Percentiles rank a stretch among this genome's conserved stretches.
Evolutionary conservation across 2,329 filamentous ascomycete genomes (phyloP).

Genomic region (Trichoderma sp.): DNA sequence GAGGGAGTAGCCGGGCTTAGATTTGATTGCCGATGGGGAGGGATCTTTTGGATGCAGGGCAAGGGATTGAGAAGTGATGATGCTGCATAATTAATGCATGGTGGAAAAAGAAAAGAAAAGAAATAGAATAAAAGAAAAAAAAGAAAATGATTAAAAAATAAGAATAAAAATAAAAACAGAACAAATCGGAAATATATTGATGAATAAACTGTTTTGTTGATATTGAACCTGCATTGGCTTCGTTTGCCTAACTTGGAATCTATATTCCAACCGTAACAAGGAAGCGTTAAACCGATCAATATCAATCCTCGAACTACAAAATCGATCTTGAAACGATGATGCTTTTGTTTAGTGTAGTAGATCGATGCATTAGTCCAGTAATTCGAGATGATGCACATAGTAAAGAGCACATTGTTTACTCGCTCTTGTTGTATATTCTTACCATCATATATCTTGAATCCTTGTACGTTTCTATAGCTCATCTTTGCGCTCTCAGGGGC

Average conservation of each 20-base stretch:
- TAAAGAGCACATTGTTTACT: background rate
- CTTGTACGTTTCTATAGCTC: background rate
- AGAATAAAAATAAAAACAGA: background rate
- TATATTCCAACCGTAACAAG: background rate
- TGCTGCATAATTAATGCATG: background rate
- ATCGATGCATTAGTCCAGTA: background rate
- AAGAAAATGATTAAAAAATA: background rate
- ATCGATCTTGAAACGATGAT: background rate
- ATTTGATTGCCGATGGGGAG: conserved; percentile 3
- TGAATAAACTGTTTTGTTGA: background rate
- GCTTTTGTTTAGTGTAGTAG: background rate
- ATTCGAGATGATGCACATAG: background rate
- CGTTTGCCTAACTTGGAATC: background rate
- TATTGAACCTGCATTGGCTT: background rate
- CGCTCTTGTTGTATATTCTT: background rate
- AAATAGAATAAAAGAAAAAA: background rate
- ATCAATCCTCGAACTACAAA: background rate
- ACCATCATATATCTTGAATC: background rate
- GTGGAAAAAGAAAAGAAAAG: background rate
- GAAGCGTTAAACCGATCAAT: background rate
- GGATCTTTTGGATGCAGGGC: background rate
- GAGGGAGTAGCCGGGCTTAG: background rate
- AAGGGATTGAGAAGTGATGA: background rate
- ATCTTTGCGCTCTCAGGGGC: background rate
- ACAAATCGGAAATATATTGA: background rate